Conservation (phyloP, 2,329 filamentous ascomycete species). For the Paecilomyces dactylethromorphus region DNA sequence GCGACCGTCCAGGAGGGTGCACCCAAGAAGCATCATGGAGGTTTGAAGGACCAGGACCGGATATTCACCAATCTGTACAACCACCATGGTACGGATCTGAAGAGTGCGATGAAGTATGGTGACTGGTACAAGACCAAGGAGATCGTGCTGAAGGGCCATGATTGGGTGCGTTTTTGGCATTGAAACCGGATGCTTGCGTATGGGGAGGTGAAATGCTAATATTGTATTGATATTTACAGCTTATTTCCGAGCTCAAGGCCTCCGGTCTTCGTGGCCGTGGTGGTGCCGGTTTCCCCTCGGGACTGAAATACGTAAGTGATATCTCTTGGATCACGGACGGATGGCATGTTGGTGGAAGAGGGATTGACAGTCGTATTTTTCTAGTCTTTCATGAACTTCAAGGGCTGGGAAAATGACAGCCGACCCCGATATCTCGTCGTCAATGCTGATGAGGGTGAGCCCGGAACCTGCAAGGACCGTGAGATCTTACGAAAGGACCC, state of each 20-base stretch:
- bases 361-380: conserved; percentile 8
- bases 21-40: conserved; percentile 66
- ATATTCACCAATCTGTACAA: conserved; percentile 99
- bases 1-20: conserved; percentile 70
- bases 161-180: conserved; percentile 56
- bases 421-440: conserved; percentile 96
- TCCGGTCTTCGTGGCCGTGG: conserved; percentile 93
- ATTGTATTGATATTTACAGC: conserved; percentile 42
- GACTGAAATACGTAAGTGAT: conserved; percentile 88
- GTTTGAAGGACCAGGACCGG: conserved; percentile 89
- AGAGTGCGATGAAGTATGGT: conserved; percentile 93
- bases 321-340: neutral
- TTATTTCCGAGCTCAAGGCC: conserved; percentile 94
- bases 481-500: conserved; percentile 99
- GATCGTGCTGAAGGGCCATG: conserved; percentile 91
- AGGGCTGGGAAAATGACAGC: conserved; percentile 96
- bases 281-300: conserved; percentile 95
- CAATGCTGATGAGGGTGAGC: conserved; percentile 98
- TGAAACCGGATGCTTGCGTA: neutral
- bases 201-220: conserved; percentile 4
- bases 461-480: conserved; percentile 97
- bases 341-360: neutral
- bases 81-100: conserved; percentile 83
- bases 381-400: conserved; percentile 99
- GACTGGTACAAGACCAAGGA: conserved; percentile 99